Conservation (phyloP, 2,329 filamentous ascomycete genomes). For the Sclerotiophoma versabilis region DNA sequence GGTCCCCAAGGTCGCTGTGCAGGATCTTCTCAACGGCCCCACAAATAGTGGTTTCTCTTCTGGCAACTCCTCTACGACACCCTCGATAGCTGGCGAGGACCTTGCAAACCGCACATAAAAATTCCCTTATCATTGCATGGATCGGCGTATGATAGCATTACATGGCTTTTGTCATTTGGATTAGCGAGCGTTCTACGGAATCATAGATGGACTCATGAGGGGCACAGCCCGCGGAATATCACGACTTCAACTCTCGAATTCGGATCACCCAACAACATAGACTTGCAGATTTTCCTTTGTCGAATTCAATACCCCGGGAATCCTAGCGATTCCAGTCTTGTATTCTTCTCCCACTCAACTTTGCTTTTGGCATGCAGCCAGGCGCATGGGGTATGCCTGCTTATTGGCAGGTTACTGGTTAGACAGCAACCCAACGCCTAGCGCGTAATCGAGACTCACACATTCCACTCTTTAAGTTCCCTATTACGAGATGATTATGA, state of each 20-base stretch:
- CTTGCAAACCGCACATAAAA: conserved; percentile 47
- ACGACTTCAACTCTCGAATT: conserved; percentile 39
- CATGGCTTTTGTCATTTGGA: conserved; percentile 27
- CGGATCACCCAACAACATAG: conserved; percentile 28
- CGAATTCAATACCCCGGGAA: conserved; percentile 47
- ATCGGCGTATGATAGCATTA: conserved; percentile 45
- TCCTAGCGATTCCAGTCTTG: conserved; percentile 41
- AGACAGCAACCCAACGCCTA: conserved; percentile 42
- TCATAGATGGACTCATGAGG: conserved; percentile 39
- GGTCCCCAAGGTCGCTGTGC: conserved; percentile 86
- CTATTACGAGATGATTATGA: conserved; percentile 44
- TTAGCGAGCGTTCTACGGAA: conserved; percentile 44
- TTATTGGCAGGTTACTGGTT: conserved; percentile 38
- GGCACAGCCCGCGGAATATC: conserved; percentile 35
- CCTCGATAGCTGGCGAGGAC: conserved; percentile 73
- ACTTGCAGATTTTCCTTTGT: conserved; percentile 41
- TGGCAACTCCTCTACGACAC: conserved; percentile 77
- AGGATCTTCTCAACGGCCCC: conserved; percentile 75
- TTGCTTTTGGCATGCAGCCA: conserved; percentile 29
- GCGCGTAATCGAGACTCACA: conserved; percentile 43
- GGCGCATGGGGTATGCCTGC: conserved; percentile 31
- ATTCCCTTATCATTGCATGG: conserved; percentile 30
- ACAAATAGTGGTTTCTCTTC: conserved; percentile 69
- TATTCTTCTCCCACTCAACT: conserved; percentile 40
- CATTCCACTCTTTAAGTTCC: conserved; percentile 25